Evolutionary conservation across 75 land plant genomes (phyloP), one percentile per base, ranked within the genome.

Genomic region (Picea glauca): DNA sequence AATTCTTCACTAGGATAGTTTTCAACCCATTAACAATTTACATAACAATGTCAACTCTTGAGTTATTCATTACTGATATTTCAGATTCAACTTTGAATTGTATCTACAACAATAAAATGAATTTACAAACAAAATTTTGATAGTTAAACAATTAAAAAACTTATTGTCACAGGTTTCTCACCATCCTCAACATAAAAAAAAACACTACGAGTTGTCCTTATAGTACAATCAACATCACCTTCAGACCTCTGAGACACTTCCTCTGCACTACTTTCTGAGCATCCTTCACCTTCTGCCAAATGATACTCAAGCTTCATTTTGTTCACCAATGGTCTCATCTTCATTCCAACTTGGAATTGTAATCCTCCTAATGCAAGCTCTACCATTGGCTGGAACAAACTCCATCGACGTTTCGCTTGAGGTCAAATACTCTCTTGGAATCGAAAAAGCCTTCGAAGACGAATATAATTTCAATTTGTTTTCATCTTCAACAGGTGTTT

Each of bases 131-230:
- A 40, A 70, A 70, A 32, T 70, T 70, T 30, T 5, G 6, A 40
- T 40, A 40, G 33, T 32, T 5, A 31, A 35, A 40, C 18, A 15
- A n/a, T 40, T n/a, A 56, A 73, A 73, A 3, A 50, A 3, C n/a
- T 46, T 21, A n/a, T n/a, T 46, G 75, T n/a, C 6, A 4, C 17
- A 14, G 3, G 14, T 21, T 23, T 46, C 75, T 73, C 58, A 73
- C 75, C 75, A 73, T 73, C 75, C 23, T 73, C 75, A 32, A 56
- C 75, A 50, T 73, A 50, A 23, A 73, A 73, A 40, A 73, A 73
- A n/a, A 43, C 75, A 54, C 57, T 73, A 18, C 75, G 54, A 23
- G 40, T 73, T 43, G 75, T 73, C 30, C 75, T 73, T n/a, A 56
- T 50, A n/a, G 75, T 50, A 46, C 17, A 50, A 3, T 73, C 75